Evolutionary conservation across 352 stramenopile species (phyloP).

Genomic region (Thalassiosira mediterranea): DNA sequence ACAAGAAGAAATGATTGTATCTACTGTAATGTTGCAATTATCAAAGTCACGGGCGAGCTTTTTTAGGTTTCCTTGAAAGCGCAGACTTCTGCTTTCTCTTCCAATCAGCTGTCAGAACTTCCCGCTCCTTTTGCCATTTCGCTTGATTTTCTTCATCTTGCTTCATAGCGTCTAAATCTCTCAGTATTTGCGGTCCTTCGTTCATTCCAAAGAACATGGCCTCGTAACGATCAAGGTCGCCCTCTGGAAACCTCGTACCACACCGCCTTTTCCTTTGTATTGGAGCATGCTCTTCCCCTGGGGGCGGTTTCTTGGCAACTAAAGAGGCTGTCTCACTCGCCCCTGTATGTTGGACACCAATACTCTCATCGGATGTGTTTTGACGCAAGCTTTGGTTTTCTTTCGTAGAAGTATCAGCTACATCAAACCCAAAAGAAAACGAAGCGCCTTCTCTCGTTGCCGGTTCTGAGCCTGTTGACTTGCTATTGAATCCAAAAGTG

Average conservation of each 20-base stretch:
- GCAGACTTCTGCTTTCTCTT: slow-evolving; percentile 80
- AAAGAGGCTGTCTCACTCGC: slow-evolving; percentile 7
- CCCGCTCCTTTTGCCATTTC: slow-evolving; percentile 67
- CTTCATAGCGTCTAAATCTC: slow-evolving; percentile 57
- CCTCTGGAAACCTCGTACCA: slow-evolving; percentile 50
- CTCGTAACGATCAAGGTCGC: slow-evolving; percentile 60
- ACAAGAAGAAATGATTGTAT: no score
- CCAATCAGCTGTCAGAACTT: slow-evolving; percentile 76
- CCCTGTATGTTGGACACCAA: not conserved
- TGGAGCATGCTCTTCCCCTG: not conserved
- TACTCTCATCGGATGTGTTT: slow-evolving; percentile 2
- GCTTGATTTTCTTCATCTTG: slow-evolving; percentile 54
- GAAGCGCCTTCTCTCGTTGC: slow-evolving; percentile 2
- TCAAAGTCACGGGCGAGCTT: no score
- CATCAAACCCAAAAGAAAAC: slow-evolving; percentile 72
- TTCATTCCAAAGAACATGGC: slow-evolving; percentile 71
- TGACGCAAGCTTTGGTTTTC: not conserved
- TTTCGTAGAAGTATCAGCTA: slow-evolving; percentile 12
- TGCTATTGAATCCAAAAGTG: slow-evolving; percentile 31
- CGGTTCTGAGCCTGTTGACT: not conserved
- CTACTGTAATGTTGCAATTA: no score
- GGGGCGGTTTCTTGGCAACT: not conserved
- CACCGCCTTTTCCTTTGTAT: slow-evolving; percentile 10
- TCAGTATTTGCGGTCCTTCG: slow-evolving; percentile 63
- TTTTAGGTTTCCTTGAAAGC: slow-evolving; percentile 66